Base-by-base conservation (phyloP, 1,284 basidiomycete genomes). In the Anthracocystis walkeri region DNA sequence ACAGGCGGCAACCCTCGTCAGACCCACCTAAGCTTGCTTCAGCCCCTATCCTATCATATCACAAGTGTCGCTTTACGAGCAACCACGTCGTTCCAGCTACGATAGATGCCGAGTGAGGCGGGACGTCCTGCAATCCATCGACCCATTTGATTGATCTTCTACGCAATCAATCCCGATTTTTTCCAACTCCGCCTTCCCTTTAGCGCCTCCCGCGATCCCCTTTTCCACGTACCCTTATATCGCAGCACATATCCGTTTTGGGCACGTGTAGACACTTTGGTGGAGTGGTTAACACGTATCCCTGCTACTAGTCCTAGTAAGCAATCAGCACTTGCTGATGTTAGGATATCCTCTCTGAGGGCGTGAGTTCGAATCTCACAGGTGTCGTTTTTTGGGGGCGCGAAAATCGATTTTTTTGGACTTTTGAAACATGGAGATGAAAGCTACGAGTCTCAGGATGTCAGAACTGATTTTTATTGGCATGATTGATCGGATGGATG, bases 311-410 rank as follows among this genome's bases (percentile, higher is more conserved):
- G 41, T 1, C 25, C 21, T 2, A 18, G 46, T 40, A 45, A 60
- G 61, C 68, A 71, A 7, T 49, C 41, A 33, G 62, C 18, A 7
- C 2, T 7, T 0, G 14, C 68, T 35, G 41, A 44, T 58, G 63
- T 38, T 21, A 75, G 72, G 72, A 69, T 69, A 75, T 75, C 73
- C 73, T 75, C 73, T 75, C 58, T 75, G 73, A 75, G 73, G 73
- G 73, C 73, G 60, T 56, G 73, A 75, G 73, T 75, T 75, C 73
- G 73, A 75, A 75, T 75, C 73, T 75, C 73, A 55, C 65, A 75
- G 76, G 74, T 65, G 72, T 76, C 72, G 64, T 25, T 54, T 59
- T 63, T 55, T n/a, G n/a, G n/a, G n/a, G n/a, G 41, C 29, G 50
- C 48, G 27, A n/a, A 8, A 42, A 41, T 18, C n/a, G 16, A 20